Conservation (phyloP, 2,329 filamentous ascomycete species). For the Juglanconis sp. region DNA sequence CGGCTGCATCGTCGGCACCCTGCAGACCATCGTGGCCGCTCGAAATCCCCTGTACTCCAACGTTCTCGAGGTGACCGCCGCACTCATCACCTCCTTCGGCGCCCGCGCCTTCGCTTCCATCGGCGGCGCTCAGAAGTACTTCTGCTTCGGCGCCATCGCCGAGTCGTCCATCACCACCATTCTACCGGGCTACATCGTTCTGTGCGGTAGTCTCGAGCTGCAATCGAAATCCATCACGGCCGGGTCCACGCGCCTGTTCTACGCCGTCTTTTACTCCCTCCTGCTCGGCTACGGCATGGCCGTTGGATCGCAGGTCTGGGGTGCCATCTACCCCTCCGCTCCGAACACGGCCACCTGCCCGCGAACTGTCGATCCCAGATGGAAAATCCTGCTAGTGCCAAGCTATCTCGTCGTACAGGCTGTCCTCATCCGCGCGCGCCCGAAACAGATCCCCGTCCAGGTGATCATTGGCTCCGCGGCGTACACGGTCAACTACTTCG, state of each 20-base stretch:
- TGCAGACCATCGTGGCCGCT: slow-evolving; percentile 10
- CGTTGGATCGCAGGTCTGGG: slow-evolving; percentile 31
- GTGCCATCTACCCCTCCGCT: slow-evolving; percentile 29
- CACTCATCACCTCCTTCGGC: slow-evolving; percentile 11
- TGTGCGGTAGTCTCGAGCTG: slow-evolving; percentile 14
- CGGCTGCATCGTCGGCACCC: slow-evolving; percentile 10
- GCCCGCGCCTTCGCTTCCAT: slow-evolving; percentile 14
- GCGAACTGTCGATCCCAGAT: slow-evolving; percentile 26
- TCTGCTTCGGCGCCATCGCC: slow-evolving; percentile 14
- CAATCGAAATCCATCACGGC: slow-evolving; percentile 15
- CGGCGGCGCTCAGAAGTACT: slow-evolving; percentile 3
- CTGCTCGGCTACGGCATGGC: slow-evolving; percentile 15
- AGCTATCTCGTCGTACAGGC: slow-evolving; percentile 58
- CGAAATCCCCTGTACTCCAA: slow-evolving; percentile 13
- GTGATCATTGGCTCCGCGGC: slow-evolving; percentile 18
- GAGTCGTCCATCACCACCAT: slow-evolving; percentile 13
- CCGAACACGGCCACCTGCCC: slow-evolving; percentile 28
- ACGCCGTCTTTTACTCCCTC: slow-evolving; percentile 13
- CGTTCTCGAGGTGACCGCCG: slow-evolving; percentile 12
- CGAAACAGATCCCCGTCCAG: slow-evolving; percentile 17
- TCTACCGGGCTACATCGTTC: slow-evolving; percentile 13
- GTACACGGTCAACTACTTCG: slow-evolving; percentile 20
- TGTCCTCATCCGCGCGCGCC: slow-evolving; percentile 15
- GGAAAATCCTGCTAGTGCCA: slow-evolving; percentile 65
- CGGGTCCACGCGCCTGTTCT: slow-evolving; percentile 12